Evolutionary conservation across 352 stramenopile genomes (phyloP).

Genomic region (Globisporangium parvum): DNA sequence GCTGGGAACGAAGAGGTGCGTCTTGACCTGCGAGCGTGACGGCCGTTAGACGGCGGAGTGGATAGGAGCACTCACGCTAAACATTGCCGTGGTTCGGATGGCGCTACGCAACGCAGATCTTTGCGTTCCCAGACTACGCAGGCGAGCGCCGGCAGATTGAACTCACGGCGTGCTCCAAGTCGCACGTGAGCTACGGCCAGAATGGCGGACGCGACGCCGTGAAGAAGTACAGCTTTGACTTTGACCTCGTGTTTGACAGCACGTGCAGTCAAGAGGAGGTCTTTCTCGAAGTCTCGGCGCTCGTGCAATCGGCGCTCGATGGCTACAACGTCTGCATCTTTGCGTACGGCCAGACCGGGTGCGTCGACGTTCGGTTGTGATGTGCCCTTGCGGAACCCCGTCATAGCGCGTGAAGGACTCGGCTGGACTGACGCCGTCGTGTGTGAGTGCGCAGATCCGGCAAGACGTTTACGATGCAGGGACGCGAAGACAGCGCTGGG

Average conservation of each 20-base stretch:
- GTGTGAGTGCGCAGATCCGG: constrained; percentile 37
- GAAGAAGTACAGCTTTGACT: constrained; percentile 94
- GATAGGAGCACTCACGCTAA: neutral
- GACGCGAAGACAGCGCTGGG: constrained; percentile 30
- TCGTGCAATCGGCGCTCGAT: constrained; percentile 94
- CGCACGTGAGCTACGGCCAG: constrained; percentile 72
- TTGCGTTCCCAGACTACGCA: constrained; percentile 65
- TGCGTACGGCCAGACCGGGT: constrained; percentile 87
- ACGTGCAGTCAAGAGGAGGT: constrained; percentile 92
- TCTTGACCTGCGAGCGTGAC: neutral
- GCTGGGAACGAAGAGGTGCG: constrained; percentile 42
- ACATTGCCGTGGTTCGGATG: neutral
- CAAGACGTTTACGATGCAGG: constrained; percentile 89
- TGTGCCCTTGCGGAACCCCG: too few species aligned
- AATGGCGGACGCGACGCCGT: constrained; percentile 37
- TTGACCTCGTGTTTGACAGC: constrained; percentile 96
- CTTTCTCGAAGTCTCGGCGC: constrained; percentile 93
- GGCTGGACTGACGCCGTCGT: too few species aligned
- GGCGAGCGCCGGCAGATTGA: constrained; percentile 69
- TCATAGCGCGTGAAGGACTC: too few species aligned
- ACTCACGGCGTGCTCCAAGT: constrained; percentile 49
- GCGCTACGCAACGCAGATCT: constrained; percentile 32
- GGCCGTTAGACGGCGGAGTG: too few species aligned
- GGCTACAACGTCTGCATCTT: constrained; percentile 97
- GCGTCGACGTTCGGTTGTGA: constrained; percentile 2